These are phyloP conservation scores for Candolleomyces efflorescens DNA, from an alignment of 768 basidiomycete species.

Conservation along the genomic window DNA sequence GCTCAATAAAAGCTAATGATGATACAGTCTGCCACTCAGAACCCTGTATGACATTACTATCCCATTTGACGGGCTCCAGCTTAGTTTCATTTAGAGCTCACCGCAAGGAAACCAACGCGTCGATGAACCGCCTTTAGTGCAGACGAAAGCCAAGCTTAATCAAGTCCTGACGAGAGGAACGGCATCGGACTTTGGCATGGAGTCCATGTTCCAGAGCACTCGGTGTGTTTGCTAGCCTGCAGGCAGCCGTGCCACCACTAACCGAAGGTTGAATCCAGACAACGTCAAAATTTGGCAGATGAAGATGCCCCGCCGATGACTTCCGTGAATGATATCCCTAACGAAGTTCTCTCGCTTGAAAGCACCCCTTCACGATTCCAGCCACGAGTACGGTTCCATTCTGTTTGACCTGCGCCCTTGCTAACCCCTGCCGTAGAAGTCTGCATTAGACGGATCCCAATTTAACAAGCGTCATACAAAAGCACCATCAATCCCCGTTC, in stretches of 20 bases:
- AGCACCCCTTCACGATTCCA: constrained; percentile 38
- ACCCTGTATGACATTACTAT: constrained; percentile 37
- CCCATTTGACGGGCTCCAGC: neutral
- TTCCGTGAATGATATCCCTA: constrained; percentile 73
- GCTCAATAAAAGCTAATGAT: neutral
- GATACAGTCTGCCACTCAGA: constrained; percentile 57
- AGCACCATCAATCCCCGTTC: constrained; percentile 15
- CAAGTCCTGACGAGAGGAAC: constrained; percentile 59
- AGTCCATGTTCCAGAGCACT: constrained; percentile 80
- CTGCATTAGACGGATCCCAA: constrained; percentile 36
- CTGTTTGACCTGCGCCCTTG: neutral
- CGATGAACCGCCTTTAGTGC: constrained; percentile 72
- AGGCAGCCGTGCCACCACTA: neutral
- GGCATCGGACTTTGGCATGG: constrained; percentile 73
- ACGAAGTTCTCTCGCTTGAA: constrained; percentile 42
- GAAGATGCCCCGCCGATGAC: constrained; percentile 78
- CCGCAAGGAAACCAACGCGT: constrained; percentile 58
- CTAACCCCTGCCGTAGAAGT: constrained; percentile 7
- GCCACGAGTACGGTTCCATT: constrained; percentile 31
- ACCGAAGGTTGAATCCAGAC: constrained; percentile 26
- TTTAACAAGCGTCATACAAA: constrained; percentile 30
- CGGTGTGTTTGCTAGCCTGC: constrained; percentile 34
- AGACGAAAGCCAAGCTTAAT: constrained; percentile 80
- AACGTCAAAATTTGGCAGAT: constrained; percentile 60
- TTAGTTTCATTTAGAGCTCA: constrained; percentile 26